These are phyloP conservation scores for Xerocomus spinulosus DNA, from an alignment of 768 basidiomycete genomes.

Conservation along the genomic window DNA sequence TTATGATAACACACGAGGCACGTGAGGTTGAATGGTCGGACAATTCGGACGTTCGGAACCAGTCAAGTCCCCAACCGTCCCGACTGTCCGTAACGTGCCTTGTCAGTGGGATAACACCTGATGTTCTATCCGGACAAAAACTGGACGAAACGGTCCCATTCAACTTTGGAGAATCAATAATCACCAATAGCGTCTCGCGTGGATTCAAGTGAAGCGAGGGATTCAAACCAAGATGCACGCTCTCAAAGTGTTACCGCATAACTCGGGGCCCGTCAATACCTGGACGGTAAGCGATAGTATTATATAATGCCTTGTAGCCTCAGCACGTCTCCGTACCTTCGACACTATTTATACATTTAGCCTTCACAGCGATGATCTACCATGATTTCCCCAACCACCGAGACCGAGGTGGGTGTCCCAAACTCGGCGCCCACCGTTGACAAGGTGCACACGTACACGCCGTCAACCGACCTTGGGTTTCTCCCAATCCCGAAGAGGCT, in stretches of 20 bases:
- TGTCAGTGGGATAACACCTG: not conserved
- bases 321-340: not conserved
- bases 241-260: not conserved
- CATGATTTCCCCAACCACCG: constrained; percentile 16
- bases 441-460: not conserved
- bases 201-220: not conserved
- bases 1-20: no score
- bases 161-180: not conserved
- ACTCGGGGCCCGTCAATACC: no score
- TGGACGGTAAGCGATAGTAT: not conserved
- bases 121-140: not conserved
- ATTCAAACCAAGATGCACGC: not conserved
- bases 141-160: not conserved
- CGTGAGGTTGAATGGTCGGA: not conserved
- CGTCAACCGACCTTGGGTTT: constrained; percentile 51
- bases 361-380: not conserved
- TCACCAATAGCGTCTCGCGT: not conserved
- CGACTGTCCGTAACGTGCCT: not conserved
- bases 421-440: not conserved
- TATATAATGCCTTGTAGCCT: not conserved
- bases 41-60: not conserved
- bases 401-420: not conserved
- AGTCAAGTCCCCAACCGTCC: not conserved
- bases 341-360: constrained; percentile 12
- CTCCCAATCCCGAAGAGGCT: constrained; percentile 58